Evolutionary conservation across 768 basidiomycete species (phyloP), one percentile per base, ranked within the genome.

Genomic region (Porphyrellus cyaneotinctus): DNA sequence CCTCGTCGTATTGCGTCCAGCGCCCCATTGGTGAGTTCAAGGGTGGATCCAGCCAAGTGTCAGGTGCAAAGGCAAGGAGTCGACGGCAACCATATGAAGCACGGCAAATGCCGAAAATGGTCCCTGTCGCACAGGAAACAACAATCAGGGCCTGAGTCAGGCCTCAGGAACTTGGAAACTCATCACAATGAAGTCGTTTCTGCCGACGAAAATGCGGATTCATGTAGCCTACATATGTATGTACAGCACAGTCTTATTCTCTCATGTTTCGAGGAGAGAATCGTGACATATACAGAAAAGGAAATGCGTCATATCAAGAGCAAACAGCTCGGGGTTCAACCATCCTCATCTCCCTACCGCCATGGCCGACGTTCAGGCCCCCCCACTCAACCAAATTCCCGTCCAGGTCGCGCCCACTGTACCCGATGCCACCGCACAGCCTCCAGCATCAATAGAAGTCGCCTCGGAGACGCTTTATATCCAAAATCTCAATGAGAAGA

Each of bases 401-500:
- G 60, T 66, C 32, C 66, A 67, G 54, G 63, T 43, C 49, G 48
- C 62, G 23, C 47, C 63, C 14, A 28, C 64, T 4, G 51, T 47
- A 9, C 56, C 64, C 14, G 58, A 62, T 4, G 62, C 54, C 6
- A 39, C 46, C 2, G 36, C 55, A 1, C 53, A 60, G 35, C 49
- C 61, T 35, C 58, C 62, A 51, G 47, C 33, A 28, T 76, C 76
- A 46, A 63, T 70, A 17, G 82, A 85, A 60, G 49, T 72, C 58
- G 74, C 76, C 47, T 84, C 87, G 47, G 94, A 97, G 70, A 97
- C 94, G 6, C 78, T 97, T 23, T 97, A 97, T 67, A 88, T 97
- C 64, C 92, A 95, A 74, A 97, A 97, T 72, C 72, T 97, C 60
- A 97, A 97, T 66, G 94, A 97, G 75, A 92, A 88, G 75, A 87